Conservation (phyloP, 148 eudicot species). For the Mesembryanthemum crystallinum region DNA sequence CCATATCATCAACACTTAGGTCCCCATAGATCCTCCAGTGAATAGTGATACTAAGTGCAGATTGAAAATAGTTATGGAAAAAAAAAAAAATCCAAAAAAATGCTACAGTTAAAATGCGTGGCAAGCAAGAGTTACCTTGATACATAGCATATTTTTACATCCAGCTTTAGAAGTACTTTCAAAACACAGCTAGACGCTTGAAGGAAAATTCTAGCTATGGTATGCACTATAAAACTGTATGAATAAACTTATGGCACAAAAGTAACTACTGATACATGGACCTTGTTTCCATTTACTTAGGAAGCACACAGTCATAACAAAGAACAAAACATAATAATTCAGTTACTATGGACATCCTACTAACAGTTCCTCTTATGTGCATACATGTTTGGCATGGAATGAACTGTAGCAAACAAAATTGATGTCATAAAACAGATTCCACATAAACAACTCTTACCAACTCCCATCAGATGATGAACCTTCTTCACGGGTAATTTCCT, state of each 20-base stretch:
- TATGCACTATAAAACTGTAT: not conserved
- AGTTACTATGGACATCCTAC: not conserved
- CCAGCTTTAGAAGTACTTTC: no score
- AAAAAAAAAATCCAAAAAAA: no score
- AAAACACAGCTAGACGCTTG: no score
- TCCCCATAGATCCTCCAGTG: no score
- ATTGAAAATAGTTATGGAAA: no score
- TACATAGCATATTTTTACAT: no score
- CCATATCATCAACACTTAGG: no score
- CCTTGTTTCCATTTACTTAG: not conserved
- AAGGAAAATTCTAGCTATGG: not conserved
- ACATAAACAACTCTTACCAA: conserved; percentile 49
- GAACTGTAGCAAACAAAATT: no score
- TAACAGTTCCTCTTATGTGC: not conserved
- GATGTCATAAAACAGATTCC: conserved; percentile 12
- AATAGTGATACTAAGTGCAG: no score
- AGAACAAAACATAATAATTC: not conserved
- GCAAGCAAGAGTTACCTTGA: no score
- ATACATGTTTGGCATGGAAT: not conserved
- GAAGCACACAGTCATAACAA: not conserved
- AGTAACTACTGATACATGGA: not conserved
- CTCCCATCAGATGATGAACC: conserved; percentile 40
- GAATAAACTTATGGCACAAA: not conserved
- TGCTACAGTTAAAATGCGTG: no score
- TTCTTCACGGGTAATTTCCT: conserved; percentile 64